Conservation (phyloP, 164 flowering plant species). For the Pachysandra terminalis region DNA sequence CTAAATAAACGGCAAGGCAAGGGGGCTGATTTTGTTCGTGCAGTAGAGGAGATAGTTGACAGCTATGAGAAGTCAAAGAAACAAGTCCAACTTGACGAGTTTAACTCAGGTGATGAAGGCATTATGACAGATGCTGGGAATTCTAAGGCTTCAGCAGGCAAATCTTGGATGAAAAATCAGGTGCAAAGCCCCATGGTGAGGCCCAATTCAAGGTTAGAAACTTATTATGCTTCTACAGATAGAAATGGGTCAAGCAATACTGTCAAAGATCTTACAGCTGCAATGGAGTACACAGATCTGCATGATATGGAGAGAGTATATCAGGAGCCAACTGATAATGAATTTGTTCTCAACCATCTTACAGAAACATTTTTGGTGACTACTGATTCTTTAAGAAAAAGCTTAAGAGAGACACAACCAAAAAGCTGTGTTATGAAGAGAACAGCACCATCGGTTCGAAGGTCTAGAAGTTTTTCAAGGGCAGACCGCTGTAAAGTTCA, state of each 20-base stretch:
- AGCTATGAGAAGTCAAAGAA: slow-evolving; percentile 68
- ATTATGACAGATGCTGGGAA: slow-evolving; percentile 32
- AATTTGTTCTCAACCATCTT: slow-evolving; percentile 12
- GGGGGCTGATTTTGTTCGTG: slow-evolving; percentile 95
- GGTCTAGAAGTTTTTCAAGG: slow-evolving; percentile 54
- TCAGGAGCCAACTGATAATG: slow-evolving; percentile 30
- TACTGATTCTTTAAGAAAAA: slow-evolving; percentile 39
- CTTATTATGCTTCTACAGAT: slow-evolving; percentile 18
- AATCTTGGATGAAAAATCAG: slow-evolving; percentile 26
- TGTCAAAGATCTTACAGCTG: slow-evolving; percentile 34
- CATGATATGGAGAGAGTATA: slow-evolving; percentile 25
- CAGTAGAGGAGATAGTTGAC: slow-evolving; percentile 85
- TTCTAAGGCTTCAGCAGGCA: slow-evolving; percentile 24
- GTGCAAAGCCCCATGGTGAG: slow-evolving; percentile 20
- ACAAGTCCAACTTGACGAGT: slow-evolving; percentile 34
- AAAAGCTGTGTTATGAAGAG: slow-evolving; percentile 26
- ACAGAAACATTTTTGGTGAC: slow-evolving; percentile 25
- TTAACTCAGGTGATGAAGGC: slow-evolving; percentile 38
- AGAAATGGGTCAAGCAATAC: slow-evolving; percentile 27
- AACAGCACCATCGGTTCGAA: slow-evolving; percentile 29
- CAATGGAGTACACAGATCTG: slow-evolving; percentile 17
- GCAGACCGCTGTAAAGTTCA: slow-evolving; percentile 32
- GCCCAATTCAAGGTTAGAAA: slow-evolving; percentile 11
- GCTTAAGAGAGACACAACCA: slow-evolving; percentile 30
- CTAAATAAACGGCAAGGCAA: slow-evolving; percentile 77